Evolutionary conservation across 179 eudicot species (phyloP), one percentile per base, ranked within the genome.

Genomic region (Heliamphora pulchella): DNA sequence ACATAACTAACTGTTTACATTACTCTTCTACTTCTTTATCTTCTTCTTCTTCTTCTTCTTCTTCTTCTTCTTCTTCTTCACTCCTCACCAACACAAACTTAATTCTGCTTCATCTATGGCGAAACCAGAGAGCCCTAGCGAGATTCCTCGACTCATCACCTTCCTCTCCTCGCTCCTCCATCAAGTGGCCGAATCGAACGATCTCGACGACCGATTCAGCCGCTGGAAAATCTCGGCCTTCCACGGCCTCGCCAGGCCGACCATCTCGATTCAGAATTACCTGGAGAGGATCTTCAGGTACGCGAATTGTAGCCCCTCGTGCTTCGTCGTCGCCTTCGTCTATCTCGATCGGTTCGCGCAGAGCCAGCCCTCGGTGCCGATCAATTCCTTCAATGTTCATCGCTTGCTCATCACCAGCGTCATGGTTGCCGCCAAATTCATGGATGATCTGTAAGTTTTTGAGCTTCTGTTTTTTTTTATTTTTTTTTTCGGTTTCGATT

Each of bases 331-430:
- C 1, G 85, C 85, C 0, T 82, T 79, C 55, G 75, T 82, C 43
- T 82, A 79, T 55, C 82, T 82, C 4, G 85, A 82, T 22, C 68
- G 85, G 63, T 82, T 82, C 64, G 14, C 55, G 48, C 82, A 82
- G 82, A 59, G 62, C 46, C 84, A 82, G 72, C 84, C 81, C 10
- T 66, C 78, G 1, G 18, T 82, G 70, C 79, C 79, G 15, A 57
- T 82, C 82, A 79, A 82, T 46, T 82, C 85, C 2, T 68, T 79
- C 76, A 82, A 74, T 66, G 85, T 82, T 14, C 85, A 82, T 15
- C 69, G 85, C 44, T 53, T 82, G 85, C 64, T 82, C 67, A 79
- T 82, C 79, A 79, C 85, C 2, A 82, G 85, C 39, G 85, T 82
- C 69, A 64, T 82, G 79, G 78, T 82, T 7, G 72, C 85, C 51